These are phyloP conservation scores for Triangularia setosa DNA, from an alignment of 2,329 filamentous ascomycete genomes.

Conservation along the genomic window DNA sequence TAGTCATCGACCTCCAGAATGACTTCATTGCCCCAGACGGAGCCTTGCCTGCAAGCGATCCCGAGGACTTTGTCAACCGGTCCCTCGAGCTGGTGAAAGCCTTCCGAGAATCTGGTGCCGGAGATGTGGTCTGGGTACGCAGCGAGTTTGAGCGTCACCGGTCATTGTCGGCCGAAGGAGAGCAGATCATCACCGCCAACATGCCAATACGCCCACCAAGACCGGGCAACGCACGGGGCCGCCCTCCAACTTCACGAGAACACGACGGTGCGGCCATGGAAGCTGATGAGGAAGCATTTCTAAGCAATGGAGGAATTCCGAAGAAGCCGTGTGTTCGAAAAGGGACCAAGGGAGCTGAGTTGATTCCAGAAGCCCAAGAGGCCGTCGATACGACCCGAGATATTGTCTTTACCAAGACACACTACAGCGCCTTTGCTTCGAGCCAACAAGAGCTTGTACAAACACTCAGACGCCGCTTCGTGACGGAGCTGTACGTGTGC, in stretches of 20 bases:
- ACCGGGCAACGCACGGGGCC: slow-evolving; percentile 17
- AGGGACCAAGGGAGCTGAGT: slow-evolving; percentile 43
- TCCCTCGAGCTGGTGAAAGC: slow-evolving; percentile 62
- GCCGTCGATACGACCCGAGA: slow-evolving; percentile 45
- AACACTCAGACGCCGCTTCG: slow-evolving; percentile 75
- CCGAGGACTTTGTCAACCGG: slow-evolving; percentile 62
- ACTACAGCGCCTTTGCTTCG: slow-evolving; percentile 83
- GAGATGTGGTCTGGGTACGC: slow-evolving; percentile 78
- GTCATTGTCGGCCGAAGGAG: slow-evolving; percentile 45
- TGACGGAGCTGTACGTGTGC: slow-evolving; percentile 86
- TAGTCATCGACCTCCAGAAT: slow-evolving; percentile 85
- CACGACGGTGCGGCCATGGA: slow-evolving; percentile 36
- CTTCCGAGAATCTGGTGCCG: slow-evolving; percentile 68
- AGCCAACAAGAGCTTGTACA: slow-evolving; percentile 64
- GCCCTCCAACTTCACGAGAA: slow-evolving; percentile 25
- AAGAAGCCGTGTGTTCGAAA: slow-evolving; percentile 42
- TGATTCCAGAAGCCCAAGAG: slow-evolving; percentile 41
- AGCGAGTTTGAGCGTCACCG: slow-evolving; percentile 67
- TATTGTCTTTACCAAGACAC: slow-evolving; percentile 60
- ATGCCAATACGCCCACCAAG: slow-evolving; percentile 22
- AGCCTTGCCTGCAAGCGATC: slow-evolving; percentile 61
- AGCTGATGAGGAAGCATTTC: slow-evolving; percentile 39
- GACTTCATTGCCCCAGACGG: slow-evolving; percentile 74
- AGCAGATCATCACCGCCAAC: slow-evolving; percentile 46
- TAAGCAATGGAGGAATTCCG: slow-evolving; percentile 27